Evolutionary conservation across 169 alveolate genomes (phyloP), one percentile per base, ranked within the genome.

Genomic region (Eimeria nieschulzi): DNA sequence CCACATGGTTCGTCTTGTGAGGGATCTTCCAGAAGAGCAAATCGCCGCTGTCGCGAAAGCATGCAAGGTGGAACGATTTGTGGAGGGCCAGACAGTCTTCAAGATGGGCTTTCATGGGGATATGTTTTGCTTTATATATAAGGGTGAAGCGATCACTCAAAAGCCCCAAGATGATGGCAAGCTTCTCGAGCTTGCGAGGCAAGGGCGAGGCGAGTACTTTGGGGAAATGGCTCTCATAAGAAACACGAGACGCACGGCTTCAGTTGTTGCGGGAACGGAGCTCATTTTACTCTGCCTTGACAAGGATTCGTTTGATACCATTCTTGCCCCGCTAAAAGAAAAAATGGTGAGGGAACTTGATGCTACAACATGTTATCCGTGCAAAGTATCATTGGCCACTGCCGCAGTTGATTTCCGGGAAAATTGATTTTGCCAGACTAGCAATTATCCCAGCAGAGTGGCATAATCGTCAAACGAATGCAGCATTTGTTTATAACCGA

Each of bases 181-280:
- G 23, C 78, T 83, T 21, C 85, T 90, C 59, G 93, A 90, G 68
- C 93, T 90, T 10, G 93, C 87, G 59, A 59, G 93, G 25, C 93
- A 76, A 73, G 87, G 80, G 64, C 25, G 54, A 53, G 93, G 93
- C 79, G 96, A 94, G 84, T 95, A 95, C 73, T 95, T 95, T 70
- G 97, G 97, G 13, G 97, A 95, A 92, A 78, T 88, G 83, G 91
- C 93, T 13, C 80, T 95, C 23, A 95, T 95, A 15, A 87, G 93
- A 87, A 88, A 92, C 86, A 63, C 66, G 5, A 70, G 93, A 68
- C 91, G 96, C 66, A 83, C 96, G 33, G 96, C 95, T 26, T 95
- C 94, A 55, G 87, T 94, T 10, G 86, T 95, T 15, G 96, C 97
- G 17, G 96, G 93, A 33, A 78, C 96, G 33, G 90, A 90, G 64